Conservation (phyloP, 495 filamentous ascomycete species). For the Xylaria intraflava region DNA sequence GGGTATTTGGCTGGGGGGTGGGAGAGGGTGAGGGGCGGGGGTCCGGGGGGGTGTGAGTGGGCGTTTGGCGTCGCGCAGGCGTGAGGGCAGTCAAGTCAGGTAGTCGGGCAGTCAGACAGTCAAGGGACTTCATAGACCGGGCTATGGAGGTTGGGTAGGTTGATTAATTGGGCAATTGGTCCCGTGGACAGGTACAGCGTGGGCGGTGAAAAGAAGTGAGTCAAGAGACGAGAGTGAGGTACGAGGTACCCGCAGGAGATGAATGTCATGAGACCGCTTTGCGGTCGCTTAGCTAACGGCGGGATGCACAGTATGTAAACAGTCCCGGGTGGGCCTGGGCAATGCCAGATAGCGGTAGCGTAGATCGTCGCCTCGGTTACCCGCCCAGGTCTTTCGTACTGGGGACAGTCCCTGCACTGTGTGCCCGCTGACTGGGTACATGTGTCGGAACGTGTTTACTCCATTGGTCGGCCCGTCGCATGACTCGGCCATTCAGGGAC, state of each 20-base stretch:
- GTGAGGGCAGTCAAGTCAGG: constrained; percentile 1
- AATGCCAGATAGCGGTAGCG: too few relatives aligned
- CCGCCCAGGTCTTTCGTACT: too few relatives aligned
- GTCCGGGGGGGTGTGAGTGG: constrained; percentile 6
- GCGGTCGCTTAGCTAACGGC: constrained; percentile 1
- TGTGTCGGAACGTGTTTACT: too few relatives aligned
- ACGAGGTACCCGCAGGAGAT: constrained; percentile 11
- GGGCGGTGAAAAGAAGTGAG: constrained; percentile 12
- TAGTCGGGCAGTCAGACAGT: neutral
- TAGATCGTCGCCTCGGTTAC: too few relatives aligned
- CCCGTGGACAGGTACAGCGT: constrained; percentile 8
- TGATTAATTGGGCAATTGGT: constrained; percentile 8
- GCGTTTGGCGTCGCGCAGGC: constrained; percentile 5
- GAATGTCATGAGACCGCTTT: constrained; percentile 13
- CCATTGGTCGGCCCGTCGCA: too few relatives aligned
- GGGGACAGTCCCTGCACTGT: too few relatives aligned
- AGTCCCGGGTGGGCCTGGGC: too few relatives aligned
- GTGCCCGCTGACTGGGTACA: too few relatives aligned
- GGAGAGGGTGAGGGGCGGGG: constrained; percentile 7
- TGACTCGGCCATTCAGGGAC: too few relatives aligned
- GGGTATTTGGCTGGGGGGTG: constrained; percentile 12
- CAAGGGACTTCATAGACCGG: neutral
- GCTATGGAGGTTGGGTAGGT: neutral
- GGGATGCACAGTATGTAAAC: too few relatives aligned
- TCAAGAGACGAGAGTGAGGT: constrained; percentile 10